Evolutionary conservation across 345 rosid species (phyloP).

Genomic region (Syzygium aqueum): DNA sequence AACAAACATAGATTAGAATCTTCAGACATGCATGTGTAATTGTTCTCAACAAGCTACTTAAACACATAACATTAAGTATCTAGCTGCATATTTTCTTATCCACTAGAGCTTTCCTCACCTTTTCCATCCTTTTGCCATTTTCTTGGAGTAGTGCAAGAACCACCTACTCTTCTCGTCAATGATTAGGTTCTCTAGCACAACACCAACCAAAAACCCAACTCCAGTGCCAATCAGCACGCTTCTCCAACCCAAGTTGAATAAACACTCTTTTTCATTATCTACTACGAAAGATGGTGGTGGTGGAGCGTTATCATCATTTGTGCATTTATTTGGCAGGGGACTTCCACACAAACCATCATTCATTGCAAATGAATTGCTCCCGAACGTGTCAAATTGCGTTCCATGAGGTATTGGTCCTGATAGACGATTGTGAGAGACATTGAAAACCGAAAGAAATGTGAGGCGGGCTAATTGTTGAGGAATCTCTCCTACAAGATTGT

Average conservation of each 20-base stretch:
- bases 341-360: background rate
- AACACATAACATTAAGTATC: accelerated
- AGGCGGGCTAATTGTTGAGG: accelerated
- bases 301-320: background rate
- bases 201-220: background rate
- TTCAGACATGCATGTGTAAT: background rate
- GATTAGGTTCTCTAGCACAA: background rate
- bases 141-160: background rate
- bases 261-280: background rate
- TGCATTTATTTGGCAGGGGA: background rate
- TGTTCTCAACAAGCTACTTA: background rate
- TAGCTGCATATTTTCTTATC: background rate
- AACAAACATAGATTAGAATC: background rate
- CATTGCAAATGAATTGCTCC: background rate
- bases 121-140: background rate
- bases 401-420: background rate
- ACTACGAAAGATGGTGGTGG: background rate
- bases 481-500: background rate
- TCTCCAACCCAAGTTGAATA: background rate
- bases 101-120: background rate
- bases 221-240: background rate
- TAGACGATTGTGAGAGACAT: background rate
- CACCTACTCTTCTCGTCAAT: background rate
- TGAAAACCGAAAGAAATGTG: background rate
- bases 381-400: background rate